Conservation (phyloP, 1,139 yeast species). For the Debaryomyces nepalensis region DNA sequence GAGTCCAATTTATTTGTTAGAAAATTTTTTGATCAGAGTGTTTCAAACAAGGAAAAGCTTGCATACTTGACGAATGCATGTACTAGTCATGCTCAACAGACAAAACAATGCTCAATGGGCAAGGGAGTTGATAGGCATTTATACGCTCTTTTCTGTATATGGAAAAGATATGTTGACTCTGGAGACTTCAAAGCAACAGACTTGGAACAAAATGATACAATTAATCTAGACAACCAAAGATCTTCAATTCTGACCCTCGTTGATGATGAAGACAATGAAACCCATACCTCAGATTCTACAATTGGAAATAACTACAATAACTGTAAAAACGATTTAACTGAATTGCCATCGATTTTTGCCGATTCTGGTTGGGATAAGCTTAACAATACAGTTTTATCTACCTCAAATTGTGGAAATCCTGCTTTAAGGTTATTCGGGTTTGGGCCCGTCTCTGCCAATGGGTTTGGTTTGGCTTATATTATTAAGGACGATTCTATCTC, state of each 20-base stretch:
- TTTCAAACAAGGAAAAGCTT: slow-evolving; percentile 64
- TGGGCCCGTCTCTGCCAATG: slow-evolving; percentile 90
- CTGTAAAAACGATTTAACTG: slow-evolving; percentile 24
- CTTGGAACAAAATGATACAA: slow-evolving; percentile 13
- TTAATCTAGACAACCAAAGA: slow-evolving; percentile 15
- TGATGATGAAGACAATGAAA: slow-evolving; percentile 22
- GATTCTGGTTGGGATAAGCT: slow-evolving; percentile 70
- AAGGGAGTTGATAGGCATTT: slow-evolving; percentile 90
- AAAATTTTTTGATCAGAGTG: slow-evolving; percentile 74
- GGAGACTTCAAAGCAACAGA: slow-evolving; percentile 18
- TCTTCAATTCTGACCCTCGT: slow-evolving; percentile 22
- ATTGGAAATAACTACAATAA: slow-evolving; percentile 24
- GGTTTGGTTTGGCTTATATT: slow-evolving; percentile 91
- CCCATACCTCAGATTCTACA: slow-evolving; percentile 28
- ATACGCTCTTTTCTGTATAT: slow-evolving; percentile 84
- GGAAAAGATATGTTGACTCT: slow-evolving; percentile 72
- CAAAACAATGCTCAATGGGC: slow-evolving; percentile 73
- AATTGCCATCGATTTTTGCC: slow-evolving; percentile 59
- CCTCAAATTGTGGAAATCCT: slow-evolving; percentile 74
- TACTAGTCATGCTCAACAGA: slow-evolving; percentile 65
- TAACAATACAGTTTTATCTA: slow-evolving; percentile 55
- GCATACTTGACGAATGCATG: slow-evolving; percentile 70
- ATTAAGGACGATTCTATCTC: slow-evolving; percentile 84
- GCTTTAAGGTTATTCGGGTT: slow-evolving; percentile 86
- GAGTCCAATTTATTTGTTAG: slow-evolving; percentile 84